Evolutionary conservation across 2,329 filamentous ascomycete species (phyloP), one percentile per base, ranked within the genome.

Genomic region (Colletotrichum caudatum): DNA sequence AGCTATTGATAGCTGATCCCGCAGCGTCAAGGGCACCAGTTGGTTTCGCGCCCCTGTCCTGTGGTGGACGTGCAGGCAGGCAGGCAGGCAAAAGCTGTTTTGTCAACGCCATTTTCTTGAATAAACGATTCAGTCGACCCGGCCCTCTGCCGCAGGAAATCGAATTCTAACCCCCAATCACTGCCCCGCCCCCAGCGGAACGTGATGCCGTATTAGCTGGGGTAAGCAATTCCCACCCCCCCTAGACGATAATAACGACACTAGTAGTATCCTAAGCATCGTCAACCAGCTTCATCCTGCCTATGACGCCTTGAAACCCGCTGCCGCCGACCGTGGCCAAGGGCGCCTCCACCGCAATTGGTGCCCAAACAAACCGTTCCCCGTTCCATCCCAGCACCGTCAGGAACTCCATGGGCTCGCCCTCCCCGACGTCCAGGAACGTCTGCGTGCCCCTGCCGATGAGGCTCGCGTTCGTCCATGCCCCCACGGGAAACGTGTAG

Each of bases 401-500:
- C 69, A 72, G 44, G n/a, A 72, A 72, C 29, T 73, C 69, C 64
- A 64, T 73, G 16, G 56, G 69, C 44, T 59, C 35, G 20, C 60
- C 68, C 26, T 64, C 54, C 11, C 71, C 68, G 14, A 72, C 63
- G 44, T 72, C 71, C 41, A 72, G 50, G 35, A 64, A 73, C 35
- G 69, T 73, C 54, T 64, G 63, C 48, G 41, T 61, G 23, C 54
- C 71, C 59, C 53, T 56, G 44, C 71, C 68, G 16, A 72, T 64
- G 33, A 73, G 64, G 56, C 64, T 65, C 5, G 59, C 71, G 3
- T 68, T 62, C 14, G 69, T 73, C 71, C 71, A 73, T 60, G 46
- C 37, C 50, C 68, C 71, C 41, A 73, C 69, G 59, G 71, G 71
- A 50, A 73, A 72, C 35, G 71, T 72, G 54, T 73, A 73, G 39